Evolutionary conservation across 2,329 filamentous ascomycete species (phyloP), one percentile per base, ranked within the genome.

Genomic region (Sordariomycetes sp.): DNA sequence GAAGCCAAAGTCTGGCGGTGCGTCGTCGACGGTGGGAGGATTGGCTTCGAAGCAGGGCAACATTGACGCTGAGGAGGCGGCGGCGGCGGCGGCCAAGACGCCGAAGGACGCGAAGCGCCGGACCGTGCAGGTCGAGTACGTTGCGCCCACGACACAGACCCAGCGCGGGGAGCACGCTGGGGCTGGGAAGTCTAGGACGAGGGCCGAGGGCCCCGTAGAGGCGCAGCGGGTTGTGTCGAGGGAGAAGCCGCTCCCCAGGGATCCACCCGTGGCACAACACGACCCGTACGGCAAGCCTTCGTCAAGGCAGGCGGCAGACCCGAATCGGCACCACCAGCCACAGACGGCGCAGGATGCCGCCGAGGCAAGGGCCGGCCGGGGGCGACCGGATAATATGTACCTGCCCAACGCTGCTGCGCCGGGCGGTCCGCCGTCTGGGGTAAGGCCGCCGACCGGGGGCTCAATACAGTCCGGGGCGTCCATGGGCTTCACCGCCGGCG

Each of bases 101-200:
- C 87, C 88, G 68, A 86, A 90, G 63, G 91, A 96, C 67, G 87
- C 87, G 65, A 97, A 97, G 72, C 85, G 94, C 58, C 84, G 91
- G 64, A 99, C 94, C 0, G 90, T 99, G 0, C 94, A 99, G 72
- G 89, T 99, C 60, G 94, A 99, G 74, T 99, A 99, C 70, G 94
- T 97, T 58, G 88, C 91, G 22, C 94, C 94, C 25, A 85, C 86
- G 28, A 95, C 90, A 6, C 85, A 92, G 66, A 96, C 92, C 0
- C 80, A 86, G 61, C 82, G 92, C 62, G 90, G 87, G 61, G 66
- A 71, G 8, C 65, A 60, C 39, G 57, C 60, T 32, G 15, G 53
- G 20, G 51, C 56, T 15, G 65, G 64, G 54, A 70, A 68, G 60
- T 60, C 62, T 2, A 60, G 62, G 52, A 42, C 61, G 10, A 65